Evolutionary conservation across 2,329 filamentous ascomycete genomes (phyloP).

Genomic region (Tolypocladium album): DNA sequence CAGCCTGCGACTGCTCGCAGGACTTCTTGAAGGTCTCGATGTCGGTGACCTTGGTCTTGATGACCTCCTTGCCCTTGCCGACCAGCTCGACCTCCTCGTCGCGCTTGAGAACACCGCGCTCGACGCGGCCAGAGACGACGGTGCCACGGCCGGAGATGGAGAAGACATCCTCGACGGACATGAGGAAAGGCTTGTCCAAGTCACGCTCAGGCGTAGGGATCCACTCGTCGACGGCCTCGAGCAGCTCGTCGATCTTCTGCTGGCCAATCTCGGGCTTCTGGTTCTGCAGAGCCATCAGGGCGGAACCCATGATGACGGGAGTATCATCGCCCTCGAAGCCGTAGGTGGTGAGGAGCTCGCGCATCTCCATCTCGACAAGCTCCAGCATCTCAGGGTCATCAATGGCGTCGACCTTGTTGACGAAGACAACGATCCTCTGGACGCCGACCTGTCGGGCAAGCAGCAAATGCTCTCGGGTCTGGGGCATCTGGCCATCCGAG

Average conservation of each 20-base stretch:
- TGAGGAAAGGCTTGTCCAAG: conserved; percentile 96
- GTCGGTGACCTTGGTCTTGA: conserved; percentile 99
- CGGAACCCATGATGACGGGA: conserved; percentile 93
- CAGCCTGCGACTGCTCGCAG: conserved; percentile 89
- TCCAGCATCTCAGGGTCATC: conserved; percentile 99
- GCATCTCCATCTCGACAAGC: conserved; percentile 99
- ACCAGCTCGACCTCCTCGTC: conserved; percentile 92
- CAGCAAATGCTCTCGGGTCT: conserved; percentile 96
- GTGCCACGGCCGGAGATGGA: conserved; percentile 90
- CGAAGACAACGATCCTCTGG: conserved; percentile 95
- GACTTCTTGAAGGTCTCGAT: conserved; percentile 99
- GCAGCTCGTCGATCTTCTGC: conserved; percentile 81
- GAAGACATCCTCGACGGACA: conserved; percentile 93
- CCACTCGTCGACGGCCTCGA: conserved; percentile 85
- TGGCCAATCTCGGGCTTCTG: conserved; percentile 79
- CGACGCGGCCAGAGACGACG: conserved; percentile 91
- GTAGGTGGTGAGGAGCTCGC: conserved; percentile 84
- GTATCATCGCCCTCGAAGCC: conserved; percentile 98
- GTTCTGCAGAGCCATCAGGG: conserved; percentile 84
- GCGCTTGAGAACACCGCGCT: conserved; percentile 89
- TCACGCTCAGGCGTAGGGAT: conserved; percentile 93
- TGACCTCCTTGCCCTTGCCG: conserved; percentile 67
- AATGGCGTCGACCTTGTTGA: conserved; percentile 98
- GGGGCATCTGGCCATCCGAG: conserved; percentile 98
- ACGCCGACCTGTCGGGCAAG: conserved; percentile 97